These are phyloP conservation scores for Acer saccharum DNA, from an alignment of 345 rosid species.

Conservation along the genomic window DNA sequence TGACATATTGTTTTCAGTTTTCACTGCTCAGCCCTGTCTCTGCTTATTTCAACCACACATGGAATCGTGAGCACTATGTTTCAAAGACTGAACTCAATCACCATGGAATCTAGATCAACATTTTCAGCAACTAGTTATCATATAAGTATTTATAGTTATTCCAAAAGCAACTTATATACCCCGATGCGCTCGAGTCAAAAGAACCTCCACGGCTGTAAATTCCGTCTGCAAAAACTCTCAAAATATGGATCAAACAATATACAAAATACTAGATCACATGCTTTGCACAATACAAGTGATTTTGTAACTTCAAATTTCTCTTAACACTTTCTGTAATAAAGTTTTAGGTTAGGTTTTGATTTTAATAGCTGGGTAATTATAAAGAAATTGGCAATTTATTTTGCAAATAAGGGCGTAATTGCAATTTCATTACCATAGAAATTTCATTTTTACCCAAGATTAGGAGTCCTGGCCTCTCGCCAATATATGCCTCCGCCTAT, in stretches of 20 bases:
- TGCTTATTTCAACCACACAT: too few relatives aligned
- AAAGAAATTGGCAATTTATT: too few relatives aligned
- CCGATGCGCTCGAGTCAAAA: not conserved
- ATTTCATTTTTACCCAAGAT: too few relatives aligned
- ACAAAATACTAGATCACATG: not conserved
- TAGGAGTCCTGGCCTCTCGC: not conserved
- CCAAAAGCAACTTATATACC: not conserved
- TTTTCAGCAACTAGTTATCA: not conserved
- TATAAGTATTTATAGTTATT: not conserved
- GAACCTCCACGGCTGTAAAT: not conserved
- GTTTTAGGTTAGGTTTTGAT: not conserved
- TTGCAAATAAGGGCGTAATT: not conserved
- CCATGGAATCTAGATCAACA: not conserved
- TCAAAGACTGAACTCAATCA: not conserved
- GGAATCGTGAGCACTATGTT: too few relatives aligned
- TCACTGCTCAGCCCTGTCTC: too few relatives aligned
- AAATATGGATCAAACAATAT: not conserved
- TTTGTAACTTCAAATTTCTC: too few relatives aligned
- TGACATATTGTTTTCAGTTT: too few relatives aligned
- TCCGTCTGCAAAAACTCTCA: not conserved
- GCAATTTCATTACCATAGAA: not conserved
- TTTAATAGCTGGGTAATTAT: too few relatives aligned
- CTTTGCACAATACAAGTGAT: not conserved
- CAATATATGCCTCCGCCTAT: not conserved
- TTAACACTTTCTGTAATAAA: not conserved